Conservation (phyloP, 371 early-diverging fungal species). For the Saksenaea oblongispora region DNA sequence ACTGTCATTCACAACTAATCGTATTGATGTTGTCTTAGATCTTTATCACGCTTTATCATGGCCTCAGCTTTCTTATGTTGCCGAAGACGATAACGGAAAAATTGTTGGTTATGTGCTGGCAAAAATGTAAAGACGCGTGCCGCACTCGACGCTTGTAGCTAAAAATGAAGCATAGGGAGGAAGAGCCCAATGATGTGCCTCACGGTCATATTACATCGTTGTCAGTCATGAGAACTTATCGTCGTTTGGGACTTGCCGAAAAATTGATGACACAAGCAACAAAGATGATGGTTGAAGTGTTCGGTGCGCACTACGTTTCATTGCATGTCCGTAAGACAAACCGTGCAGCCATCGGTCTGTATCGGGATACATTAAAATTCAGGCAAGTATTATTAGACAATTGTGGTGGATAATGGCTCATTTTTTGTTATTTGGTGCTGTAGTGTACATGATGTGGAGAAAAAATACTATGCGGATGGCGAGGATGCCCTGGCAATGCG, state of each 20-base stretch:
- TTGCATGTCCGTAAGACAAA: slow-evolving; percentile 96
- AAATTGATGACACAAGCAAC: slow-evolving; percentile 94
- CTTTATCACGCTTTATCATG: slow-evolving; percentile 94
- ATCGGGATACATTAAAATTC: slow-evolving; percentile 90
- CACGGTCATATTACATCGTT: slow-evolving; percentile 97
- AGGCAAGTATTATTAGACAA: slow-evolving; percentile 53
- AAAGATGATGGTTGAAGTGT: slow-evolving; percentile 88
- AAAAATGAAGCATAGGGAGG: slow-evolving; percentile 67
- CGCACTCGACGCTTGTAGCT: neutral
- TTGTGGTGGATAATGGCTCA: neutral
- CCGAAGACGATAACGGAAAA: slow-evolving; percentile 87
- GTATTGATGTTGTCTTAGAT: slow-evolving; percentile 44
- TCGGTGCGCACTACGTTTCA: slow-evolving; percentile 85
- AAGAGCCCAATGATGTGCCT: slow-evolving; percentile 72
- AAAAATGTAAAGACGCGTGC: slow-evolving; percentile 73
- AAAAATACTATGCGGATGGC: slow-evolving; percentile 97
- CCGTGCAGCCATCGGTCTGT: slow-evolving; percentile 90
- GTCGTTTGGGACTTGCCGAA: slow-evolving; percentile 94
- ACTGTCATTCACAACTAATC: neutral
- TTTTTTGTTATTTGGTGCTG: neutral
- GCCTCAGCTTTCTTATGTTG: slow-evolving; percentile 97
- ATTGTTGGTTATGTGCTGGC: slow-evolving; percentile 97
- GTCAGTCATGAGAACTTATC: slow-evolving; percentile 93
- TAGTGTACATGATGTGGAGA: slow-evolving; percentile 88
- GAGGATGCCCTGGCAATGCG: slow-evolving; percentile 91